Evolutionary conservation across 2,329 filamentous ascomycete species (phyloP).

Genomic region (Berkeleyomyces basicola): DNA sequence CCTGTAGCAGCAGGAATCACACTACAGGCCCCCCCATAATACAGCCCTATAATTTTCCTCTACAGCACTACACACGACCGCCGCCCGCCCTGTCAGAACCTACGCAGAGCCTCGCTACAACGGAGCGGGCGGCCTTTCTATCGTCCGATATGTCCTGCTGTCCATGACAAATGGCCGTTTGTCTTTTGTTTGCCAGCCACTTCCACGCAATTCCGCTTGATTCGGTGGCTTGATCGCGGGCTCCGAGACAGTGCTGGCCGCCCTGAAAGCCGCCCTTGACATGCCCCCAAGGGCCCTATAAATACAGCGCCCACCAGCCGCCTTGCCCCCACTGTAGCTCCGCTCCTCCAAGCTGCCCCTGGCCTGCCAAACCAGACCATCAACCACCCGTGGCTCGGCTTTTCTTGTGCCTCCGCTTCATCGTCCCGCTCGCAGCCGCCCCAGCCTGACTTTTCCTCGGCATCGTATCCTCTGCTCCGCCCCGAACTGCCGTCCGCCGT

Average conservation of each 20-base stretch:
- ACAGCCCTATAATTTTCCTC: too few relatives aligned
- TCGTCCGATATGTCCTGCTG: too few relatives aligned
- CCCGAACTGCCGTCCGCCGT: not conserved
- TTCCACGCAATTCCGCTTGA: too few relatives aligned
- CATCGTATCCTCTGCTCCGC: not conserved
- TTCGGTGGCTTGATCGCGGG: too few relatives aligned
- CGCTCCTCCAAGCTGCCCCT: not conserved
- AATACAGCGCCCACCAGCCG: not conserved
- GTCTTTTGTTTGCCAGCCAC: too few relatives aligned
- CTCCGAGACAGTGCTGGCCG: not conserved
- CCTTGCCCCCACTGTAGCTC: not conserved
- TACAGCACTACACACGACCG: too few relatives aligned
- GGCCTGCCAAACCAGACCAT: not conserved
- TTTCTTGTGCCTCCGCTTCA: not conserved
- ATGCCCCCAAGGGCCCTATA: not conserved
- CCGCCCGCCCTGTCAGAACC: too few relatives aligned
- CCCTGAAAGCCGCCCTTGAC: not conserved
- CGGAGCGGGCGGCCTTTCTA: too few relatives aligned
- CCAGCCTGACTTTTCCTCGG: not conserved
- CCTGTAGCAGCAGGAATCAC: too few relatives aligned
- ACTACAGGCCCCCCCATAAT: too few relatives aligned
- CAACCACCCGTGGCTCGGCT: not conserved
- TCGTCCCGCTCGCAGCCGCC: not conserved
- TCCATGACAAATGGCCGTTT: too few relatives aligned
- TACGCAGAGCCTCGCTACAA: too few relatives aligned